A percentile compares a stretch with the other conserved stretches of the same genome.
Evolutionary conservation across 1,139 yeast genomes (phyloP).

Genomic region (Lizanozyma gosingica): DNA sequence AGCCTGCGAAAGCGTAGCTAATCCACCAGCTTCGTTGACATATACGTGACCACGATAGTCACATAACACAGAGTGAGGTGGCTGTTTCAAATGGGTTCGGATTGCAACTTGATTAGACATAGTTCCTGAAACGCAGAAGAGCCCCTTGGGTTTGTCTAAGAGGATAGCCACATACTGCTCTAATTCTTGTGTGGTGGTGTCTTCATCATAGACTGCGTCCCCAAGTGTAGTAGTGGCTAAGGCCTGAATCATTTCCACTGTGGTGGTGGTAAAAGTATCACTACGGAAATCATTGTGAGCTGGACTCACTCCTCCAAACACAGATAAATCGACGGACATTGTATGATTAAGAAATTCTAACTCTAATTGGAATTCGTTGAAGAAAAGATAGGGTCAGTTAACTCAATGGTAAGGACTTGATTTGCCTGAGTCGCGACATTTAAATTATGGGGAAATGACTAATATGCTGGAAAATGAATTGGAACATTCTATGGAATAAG

Average conservation of each 20-base stretch:
- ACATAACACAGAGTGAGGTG: slow-evolving; percentile 37
- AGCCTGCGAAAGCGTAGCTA: slow-evolving; percentile 38
- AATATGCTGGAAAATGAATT: too few species aligned
- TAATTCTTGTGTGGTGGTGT: slow-evolving; percentile 22
- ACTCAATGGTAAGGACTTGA: too few species aligned
- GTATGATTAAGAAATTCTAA: too few species aligned
- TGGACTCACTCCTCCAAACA: slow-evolving; percentile 10
- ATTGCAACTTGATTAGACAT: slow-evolving; percentile 36
- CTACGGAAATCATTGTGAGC: slow-evolving; percentile 36
- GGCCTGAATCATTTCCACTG: slow-evolving; percentile 27
- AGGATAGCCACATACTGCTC: slow-evolving; percentile 27
- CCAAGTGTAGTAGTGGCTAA: slow-evolving; percentile 24
- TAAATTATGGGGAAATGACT: too few species aligned
- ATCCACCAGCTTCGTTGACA: slow-evolving; percentile 37
- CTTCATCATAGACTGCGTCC: slow-evolving; percentile 39
- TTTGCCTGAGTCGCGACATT: too few species aligned
- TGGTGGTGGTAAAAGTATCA: slow-evolving; percentile 41
- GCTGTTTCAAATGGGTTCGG: slow-evolving; percentile 32
- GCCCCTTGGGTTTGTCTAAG: slow-evolving; percentile 34
- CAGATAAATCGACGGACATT: slow-evolving; percentile 1
- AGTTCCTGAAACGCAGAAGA: slow-evolving; percentile 40
- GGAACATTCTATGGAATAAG: too few species aligned
- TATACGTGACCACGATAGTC: slow-evolving; percentile 33
- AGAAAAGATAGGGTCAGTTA: too few species aligned
- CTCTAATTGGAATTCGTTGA: too few species aligned